A percentile compares a stretch with the other conserved stretches of the same genome.
phyloP scores from a whole-genome alignment of 2,329 filamentous ascomycete species.

The Cryphonectria japonica region DNA sequence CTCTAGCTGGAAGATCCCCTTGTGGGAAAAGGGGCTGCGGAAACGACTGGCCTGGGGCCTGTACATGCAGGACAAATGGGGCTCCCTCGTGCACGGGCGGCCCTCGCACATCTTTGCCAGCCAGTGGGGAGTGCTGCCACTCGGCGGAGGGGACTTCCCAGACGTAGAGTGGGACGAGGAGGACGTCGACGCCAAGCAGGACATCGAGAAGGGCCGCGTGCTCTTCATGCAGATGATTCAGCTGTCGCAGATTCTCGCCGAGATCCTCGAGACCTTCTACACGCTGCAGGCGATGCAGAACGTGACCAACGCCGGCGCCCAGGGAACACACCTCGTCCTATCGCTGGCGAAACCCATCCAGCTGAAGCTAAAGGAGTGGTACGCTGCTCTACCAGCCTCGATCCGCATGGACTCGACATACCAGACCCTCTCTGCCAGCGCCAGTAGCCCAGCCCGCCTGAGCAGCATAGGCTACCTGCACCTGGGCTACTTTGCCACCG shows the following conservation, averaged over 20 bases:
- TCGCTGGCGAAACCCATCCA: constrained; percentile 81
- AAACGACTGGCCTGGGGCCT: constrained; percentile 66
- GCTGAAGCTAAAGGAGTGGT: constrained; percentile 82
- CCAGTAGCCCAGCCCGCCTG: constrained; percentile 48
- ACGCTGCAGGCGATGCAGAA: constrained; percentile 75
- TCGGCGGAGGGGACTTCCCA: constrained; percentile 71
- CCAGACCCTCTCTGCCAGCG: constrained; percentile 40
- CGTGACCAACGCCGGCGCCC: constrained; percentile 66
- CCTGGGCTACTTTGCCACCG: constrained; percentile 89
- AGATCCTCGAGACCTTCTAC: constrained; percentile 84
- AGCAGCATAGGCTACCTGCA: constrained; percentile 78
- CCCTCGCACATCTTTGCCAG: constrained; percentile 73
- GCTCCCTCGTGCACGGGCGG: constrained; percentile 79
- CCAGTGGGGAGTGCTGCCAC: constrained; percentile 76
- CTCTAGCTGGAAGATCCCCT: constrained; percentile 63
- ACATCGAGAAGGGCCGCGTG: constrained; percentile 69
- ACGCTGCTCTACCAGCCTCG: constrained; percentile 65
- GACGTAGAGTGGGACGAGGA: constrained; percentile 71
- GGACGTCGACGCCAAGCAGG: constrained; percentile 63
- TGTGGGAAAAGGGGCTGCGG: constrained; percentile 65
- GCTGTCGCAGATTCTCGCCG: constrained; percentile 74
- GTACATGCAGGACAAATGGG: constrained; percentile 75
- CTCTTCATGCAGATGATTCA: constrained; percentile 77
- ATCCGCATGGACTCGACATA: constrained; percentile 70
- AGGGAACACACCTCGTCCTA: constrained; percentile 74